These are phyloP conservation scores for Pseudocercospora musae DNA, from an alignment of 2,329 filamentous ascomycete species.

Conservation along the genomic window DNA sequence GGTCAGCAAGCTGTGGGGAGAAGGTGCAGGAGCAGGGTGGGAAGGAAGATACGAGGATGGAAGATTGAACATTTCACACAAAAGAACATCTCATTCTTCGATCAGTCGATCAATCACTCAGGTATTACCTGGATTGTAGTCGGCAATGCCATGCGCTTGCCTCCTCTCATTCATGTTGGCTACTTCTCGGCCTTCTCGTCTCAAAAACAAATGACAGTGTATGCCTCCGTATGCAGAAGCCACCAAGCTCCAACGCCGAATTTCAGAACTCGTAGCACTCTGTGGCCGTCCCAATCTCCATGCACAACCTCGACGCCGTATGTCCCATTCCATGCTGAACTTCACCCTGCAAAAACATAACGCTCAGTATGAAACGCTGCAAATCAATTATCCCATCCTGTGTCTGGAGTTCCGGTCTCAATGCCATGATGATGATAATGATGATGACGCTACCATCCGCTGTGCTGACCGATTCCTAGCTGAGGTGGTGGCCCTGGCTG, in stretches of 20 bases:
- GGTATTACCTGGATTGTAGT: not conserved
- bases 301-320: not conserved
- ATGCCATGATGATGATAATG: not conserved
- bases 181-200: not conserved
- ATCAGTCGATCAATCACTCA: not conserved
- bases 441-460: constrained; percentile 9
- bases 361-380: not conserved
- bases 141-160: not conserved
- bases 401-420: not conserved
- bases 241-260: not conserved
- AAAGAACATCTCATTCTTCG: not conserved
- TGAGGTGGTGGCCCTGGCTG: constrained; percentile 47
- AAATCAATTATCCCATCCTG: not conserved
- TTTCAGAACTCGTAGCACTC: not conserved
- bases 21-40: not conserved
- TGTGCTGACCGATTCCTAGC: constrained; percentile 49
- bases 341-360: not conserved
- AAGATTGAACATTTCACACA: not conserved
- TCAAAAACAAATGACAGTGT: not conserved
- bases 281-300: not conserved
- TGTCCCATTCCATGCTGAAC: not conserved
- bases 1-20: not conserved
- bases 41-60: too few species aligned
- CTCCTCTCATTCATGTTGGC: not conserved
- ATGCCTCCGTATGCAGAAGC: not conserved